Evolutionary conservation across 306 rosid genomes (phyloP).

Genomic region (Vicia villosa): DNA sequence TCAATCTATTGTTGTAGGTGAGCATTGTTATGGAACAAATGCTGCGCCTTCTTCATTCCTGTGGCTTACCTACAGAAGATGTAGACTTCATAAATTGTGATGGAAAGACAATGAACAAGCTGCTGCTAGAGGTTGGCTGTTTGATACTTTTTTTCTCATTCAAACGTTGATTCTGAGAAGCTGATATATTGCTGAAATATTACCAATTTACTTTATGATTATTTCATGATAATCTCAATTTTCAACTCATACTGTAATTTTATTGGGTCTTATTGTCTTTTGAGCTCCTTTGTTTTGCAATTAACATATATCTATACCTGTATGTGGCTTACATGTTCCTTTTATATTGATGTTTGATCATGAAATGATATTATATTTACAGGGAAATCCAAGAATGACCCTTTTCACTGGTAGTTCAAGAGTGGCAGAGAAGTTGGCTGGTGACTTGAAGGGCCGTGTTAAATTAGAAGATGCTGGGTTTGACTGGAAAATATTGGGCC

Average conservation of each 20-base stretch:
- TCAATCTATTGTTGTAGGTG: constrained; percentile 64
- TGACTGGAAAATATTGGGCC: constrained; percentile 97
- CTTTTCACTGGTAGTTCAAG: constrained; percentile 98
- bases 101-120: constrained; percentile 93
- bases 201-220: constrained; percentile 6
- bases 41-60: constrained; percentile 83
- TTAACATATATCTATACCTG: constrained; percentile 4
- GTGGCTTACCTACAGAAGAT: constrained; percentile 87
- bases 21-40: constrained; percentile 99
- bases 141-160: constrained; percentile 1
- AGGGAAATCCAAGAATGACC: constrained; percentile 93
- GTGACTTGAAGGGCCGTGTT: constrained; percentile 80
- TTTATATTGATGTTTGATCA: constrained; percentile 22
- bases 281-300: constrained; percentile 15
- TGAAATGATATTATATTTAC: constrained; percentile 34
- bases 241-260: constrained; percentile 27
- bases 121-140: constrained; percentile 72
- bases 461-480: constrained; percentile 98
- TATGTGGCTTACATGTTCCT: constrained; percentile 6
- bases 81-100: constrained; percentile 89
- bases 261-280: constrained; percentile 6
- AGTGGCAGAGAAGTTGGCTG: constrained; percentile 92
- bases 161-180: neutral
- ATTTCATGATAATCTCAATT: constrained; percentile 15
- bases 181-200: constrained; percentile 20